Conservation (phyloP, 78 protist species). For the Dictyostelium brefeldianum region DNA sequence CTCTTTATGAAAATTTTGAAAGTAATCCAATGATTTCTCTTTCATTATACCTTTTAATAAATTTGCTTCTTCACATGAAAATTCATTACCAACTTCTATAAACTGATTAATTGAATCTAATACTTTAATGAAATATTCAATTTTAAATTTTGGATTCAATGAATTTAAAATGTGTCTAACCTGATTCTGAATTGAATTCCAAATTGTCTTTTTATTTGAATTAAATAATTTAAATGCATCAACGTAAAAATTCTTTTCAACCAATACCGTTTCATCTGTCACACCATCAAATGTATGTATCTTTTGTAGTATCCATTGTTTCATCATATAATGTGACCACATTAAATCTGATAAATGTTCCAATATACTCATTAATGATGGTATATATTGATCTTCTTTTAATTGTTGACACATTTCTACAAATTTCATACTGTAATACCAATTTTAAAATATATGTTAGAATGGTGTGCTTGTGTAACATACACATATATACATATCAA, state of each 20-base stretch:
- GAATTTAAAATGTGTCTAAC: slow-evolving; percentile 43
- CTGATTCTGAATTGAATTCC: slow-evolving; percentile 71
- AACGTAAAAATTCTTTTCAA: slow-evolving; percentile 31
- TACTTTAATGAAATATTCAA: slow-evolving; percentile 68
- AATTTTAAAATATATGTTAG: no score
- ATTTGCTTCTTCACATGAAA: slow-evolving; percentile 62
- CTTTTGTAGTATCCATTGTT: slow-evolving; percentile 29
- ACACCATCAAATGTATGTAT: background rate
- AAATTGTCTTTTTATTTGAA: slow-evolving; percentile 37
- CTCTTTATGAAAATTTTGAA: slow-evolving; percentile 67
- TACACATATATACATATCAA: no score
- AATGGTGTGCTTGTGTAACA: no score
- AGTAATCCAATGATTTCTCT: slow-evolving; percentile 71
- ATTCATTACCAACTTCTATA: slow-evolving; percentile 67
- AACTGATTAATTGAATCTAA: slow-evolving; percentile 68
- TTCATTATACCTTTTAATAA: slow-evolving; percentile 37
- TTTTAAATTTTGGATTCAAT: slow-evolving; percentile 56
- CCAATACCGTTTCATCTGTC: background rate
- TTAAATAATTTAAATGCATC: slow-evolving; percentile 35
- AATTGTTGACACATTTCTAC: slow-evolving; percentile 45
- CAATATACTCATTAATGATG: slow-evolving; percentile 31
- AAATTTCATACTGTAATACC: slow-evolving; percentile 52
- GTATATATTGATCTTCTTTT: slow-evolving; percentile 77
- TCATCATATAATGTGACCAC: slow-evolving; percentile 73
- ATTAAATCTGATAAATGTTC: slow-evolving; percentile 68